phyloP scores from a whole-genome alignment of 305 asterid species.

The Caryopteris hybrid region DNA sequence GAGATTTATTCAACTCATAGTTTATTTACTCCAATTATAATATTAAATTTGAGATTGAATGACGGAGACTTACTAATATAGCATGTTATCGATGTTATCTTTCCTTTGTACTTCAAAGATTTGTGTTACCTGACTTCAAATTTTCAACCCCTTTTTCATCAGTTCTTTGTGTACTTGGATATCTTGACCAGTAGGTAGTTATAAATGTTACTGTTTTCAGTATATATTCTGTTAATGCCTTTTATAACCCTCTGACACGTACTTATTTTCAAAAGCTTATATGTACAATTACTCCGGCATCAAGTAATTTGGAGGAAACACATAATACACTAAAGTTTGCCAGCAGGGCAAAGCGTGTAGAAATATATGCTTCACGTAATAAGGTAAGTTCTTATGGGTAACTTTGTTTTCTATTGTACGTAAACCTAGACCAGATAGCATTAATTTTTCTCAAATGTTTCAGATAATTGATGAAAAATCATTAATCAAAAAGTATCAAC shows the following conservation, averaged over 20 bases:
- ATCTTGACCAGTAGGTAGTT: slow-evolving; percentile 7
- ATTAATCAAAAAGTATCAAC: slow-evolving; percentile 95
- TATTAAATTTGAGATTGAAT: not conserved
- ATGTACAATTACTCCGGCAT: slow-evolving; percentile 97
- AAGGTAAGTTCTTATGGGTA: slow-evolving; percentile 46
- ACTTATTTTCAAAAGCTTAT: slow-evolving; percentile 59
- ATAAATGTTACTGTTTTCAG: not conserved
- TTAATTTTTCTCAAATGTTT: slow-evolving; percentile 14
- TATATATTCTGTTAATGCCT: slow-evolving; percentile 2
- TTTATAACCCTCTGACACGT: slow-evolving; percentile 11
- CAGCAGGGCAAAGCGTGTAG: slow-evolving; percentile 97
- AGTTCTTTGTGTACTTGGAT: slow-evolving; percentile 17
- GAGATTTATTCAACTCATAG: not conserved
- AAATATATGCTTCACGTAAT: slow-evolving; percentile 90
- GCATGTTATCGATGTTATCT: slow-evolving; percentile 5
- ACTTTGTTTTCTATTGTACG: slow-evolving; percentile 5
- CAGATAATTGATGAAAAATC: slow-evolving; percentile 99
- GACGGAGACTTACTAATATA: slow-evolving; percentile 1
- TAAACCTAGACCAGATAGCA: not conserved
- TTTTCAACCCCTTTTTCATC: not conserved
- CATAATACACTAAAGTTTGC: slow-evolving; percentile 98
- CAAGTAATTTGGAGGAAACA: slow-evolving; percentile 98
- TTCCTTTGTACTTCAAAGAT: not conserved
- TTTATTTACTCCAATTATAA: not conserved
- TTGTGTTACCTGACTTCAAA: slow-evolving; percentile 7